A percentile compares a stretch with the other conserved stretches of the same genome.
These are phyloP conservation scores for Aspergillus sp. DNA, from an alignment of 2,329 filamentous ascomycete genomes.

Conservation along the genomic window DNA sequence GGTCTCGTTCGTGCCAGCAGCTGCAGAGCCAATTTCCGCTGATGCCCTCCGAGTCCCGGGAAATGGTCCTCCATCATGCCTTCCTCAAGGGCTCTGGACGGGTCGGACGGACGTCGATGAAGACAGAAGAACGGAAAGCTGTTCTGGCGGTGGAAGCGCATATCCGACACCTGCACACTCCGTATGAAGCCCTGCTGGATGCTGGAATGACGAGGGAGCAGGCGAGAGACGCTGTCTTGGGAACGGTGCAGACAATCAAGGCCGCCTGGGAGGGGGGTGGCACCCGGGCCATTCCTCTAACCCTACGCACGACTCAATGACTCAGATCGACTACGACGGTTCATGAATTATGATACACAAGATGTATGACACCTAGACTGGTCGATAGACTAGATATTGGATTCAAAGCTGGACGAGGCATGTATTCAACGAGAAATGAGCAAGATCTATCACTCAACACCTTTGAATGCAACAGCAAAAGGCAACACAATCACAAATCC, in stretches of 20 bases:
- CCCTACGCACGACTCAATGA: no score
- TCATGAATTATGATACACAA: no score
- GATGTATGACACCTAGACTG: no score
- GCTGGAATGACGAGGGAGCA: conserved; percentile 14
- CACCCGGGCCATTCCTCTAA: background rate
- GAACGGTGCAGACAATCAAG: conserved; percentile 18
- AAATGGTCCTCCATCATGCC: conserved; percentile 27
- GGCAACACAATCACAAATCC: no score
- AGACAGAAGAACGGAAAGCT: conserved; percentile 26
- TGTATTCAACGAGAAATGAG: no score
- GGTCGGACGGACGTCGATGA: conserved; percentile 28
- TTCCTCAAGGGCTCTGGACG: conserved; percentile 34
- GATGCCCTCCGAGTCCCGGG: conserved; percentile 26
- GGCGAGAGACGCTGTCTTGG: conserved; percentile 25
- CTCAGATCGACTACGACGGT: no score
- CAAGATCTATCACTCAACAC: no score
- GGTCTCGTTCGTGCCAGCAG: conserved; percentile 15
- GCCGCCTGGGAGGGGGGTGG: conserved; percentile 20
- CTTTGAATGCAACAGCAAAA: no score
- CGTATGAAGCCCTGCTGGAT: conserved; percentile 28
- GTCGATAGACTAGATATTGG: no score
- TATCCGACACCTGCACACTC: conserved; percentile 34
- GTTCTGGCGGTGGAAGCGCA: conserved; percentile 35
- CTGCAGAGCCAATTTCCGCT: conserved; percentile 27
- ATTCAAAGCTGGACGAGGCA: no score